phyloP scores from a whole-genome alignment of 2,329 filamentous ascomycete species.

The Alternaria viburni region DNA sequence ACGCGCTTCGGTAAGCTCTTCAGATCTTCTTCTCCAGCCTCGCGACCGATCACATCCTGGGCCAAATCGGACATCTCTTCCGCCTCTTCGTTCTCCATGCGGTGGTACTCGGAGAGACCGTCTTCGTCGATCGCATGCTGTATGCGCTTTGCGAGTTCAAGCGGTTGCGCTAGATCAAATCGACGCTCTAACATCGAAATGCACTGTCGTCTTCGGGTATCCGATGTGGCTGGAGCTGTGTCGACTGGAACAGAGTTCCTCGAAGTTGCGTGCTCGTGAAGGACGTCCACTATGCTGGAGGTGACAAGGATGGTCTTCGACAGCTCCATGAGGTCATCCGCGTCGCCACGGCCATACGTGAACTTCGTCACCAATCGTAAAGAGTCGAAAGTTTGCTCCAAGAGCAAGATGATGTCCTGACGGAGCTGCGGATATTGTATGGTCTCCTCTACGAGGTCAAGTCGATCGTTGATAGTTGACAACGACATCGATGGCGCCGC shows the following conservation, averaged over 20 bases:
- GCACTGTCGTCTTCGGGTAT: conserved; percentile 31
- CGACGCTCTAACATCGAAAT: conserved; percentile 58
- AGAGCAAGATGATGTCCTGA: conserved; percentile 70
- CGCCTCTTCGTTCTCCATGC: conserved; percentile 74
- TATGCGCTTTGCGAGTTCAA: conserved; percentile 73
- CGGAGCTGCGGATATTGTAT: conserved; percentile 70
- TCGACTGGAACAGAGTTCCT: conserved; percentile 21
- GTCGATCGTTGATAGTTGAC: conserved; percentile 74
- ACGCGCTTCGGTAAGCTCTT: conserved; percentile 46
- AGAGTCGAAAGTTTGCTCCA: conserved; percentile 81
- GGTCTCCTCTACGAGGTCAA: conserved; percentile 82
- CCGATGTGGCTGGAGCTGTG: conserved; percentile 9
- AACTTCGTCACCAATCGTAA: conserved; percentile 94
- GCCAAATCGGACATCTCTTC: conserved; percentile 75
- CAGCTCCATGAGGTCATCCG: conserved; percentile 86
- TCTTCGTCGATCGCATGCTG: conserved; percentile 88
- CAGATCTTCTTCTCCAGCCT: conserved; percentile 67
- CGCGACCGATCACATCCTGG: conserved; percentile 69
- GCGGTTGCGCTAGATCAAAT: conserved; percentile 71
- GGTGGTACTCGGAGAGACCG: conserved; percentile 80
- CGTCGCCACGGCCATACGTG: conserved; percentile 85
- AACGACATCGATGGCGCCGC: conserved; percentile 88
- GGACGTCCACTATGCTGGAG: conserved; percentile 62
- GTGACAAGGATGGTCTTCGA: conserved; percentile 81
- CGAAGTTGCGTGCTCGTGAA: conserved; percentile 30